Evolutionary conservation across 768 basidiomycete species (phyloP).

Genomic region (Sutorius australiensis): DNA sequence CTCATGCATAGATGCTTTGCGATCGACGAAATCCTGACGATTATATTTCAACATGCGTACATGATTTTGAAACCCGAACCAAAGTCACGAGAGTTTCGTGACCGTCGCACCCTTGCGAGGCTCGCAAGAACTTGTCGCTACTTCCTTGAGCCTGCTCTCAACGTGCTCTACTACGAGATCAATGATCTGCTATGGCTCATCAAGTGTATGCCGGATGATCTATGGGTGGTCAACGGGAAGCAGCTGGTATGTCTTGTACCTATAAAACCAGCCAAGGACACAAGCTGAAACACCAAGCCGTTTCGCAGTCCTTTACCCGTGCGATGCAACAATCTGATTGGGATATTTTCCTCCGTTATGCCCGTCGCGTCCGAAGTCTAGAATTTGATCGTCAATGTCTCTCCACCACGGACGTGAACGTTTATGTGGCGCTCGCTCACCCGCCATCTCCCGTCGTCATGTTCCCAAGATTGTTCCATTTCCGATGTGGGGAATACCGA

Average conservation of each 20-base stretch:
- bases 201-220: conserved; percentile 29
- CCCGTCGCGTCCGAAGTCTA: conserved; percentile 29
- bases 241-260: conserved; percentile 19
- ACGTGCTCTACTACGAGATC: conserved; percentile 30
- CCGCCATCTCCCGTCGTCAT: conserved; percentile 17
- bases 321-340: conserved; percentile 23
- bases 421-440: conserved; percentile 16
- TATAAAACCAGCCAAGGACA: not conserved
- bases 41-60: conserved; percentile 30
- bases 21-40: conserved; percentile 33
- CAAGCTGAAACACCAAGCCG: conserved; percentile 5
- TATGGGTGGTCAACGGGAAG: conserved; percentile 32
- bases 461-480: conserved; percentile 27
- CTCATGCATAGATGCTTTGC: conserved; percentile 33
- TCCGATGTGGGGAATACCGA: conserved; percentile 26
- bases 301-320: conserved; percentile 22
- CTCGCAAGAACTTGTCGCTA: conserved; percentile 30
- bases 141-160: conserved; percentile 33
- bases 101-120: conserved; percentile 30
- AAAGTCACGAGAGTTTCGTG: conserved; percentile 28
- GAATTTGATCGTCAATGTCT: conserved; percentile 29
- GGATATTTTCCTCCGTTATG: conserved; percentile 28
- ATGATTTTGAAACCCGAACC: conserved; percentile 26
- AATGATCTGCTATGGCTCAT: conserved; percentile 31
- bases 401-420: conserved; percentile 19